Evolutionary conservation across 2,329 filamentous ascomycete species (phyloP), one percentile per base, ranked within the genome.

Genomic region (Penicillium crustosum): DNA sequence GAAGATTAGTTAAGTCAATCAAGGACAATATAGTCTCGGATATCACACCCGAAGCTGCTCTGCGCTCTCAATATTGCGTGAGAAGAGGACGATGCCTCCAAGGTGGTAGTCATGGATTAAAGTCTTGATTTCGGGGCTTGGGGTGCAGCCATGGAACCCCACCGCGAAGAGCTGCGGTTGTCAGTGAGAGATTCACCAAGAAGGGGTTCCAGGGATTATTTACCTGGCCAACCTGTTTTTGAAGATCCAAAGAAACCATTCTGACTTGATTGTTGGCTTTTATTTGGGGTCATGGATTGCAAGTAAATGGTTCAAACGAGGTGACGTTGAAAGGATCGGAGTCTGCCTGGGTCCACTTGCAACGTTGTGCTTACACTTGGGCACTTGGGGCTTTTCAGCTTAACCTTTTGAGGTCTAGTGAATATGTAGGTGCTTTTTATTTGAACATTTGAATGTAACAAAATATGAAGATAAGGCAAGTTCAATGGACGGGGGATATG

Each of bases 21-120:
- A 35, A 35, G 15, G 13, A 51, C 6, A 7, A 21, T 13, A 19
- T 6, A 23, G 5, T 6, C 25, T 8, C 3, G 2, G 19, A 38
- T 23, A n/a, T 27, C 43, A 48, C 55, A 74, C 70, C 57, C 72
- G 67, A n/a, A 79, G 69, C 58, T 80, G 77, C 4, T 62, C 59
- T 3, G 71, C 73, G 65, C 66, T 71, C 21, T 67, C 60, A n/a
- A 79, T 67, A 61, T 80, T 79, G 17, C 77, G 68, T 17, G 73
- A 70, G 55, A 79, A 79, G 1, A 79, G 67, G 21, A 80, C 71
- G 47, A 79, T 67, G 1, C 73, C 70, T 19, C 77, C 78, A 31
- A 80, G 59, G 36, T 75, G 74, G 59, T 77, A 73, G 4, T 72
- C 73, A 19, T 66, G 71, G 49, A 79, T 79, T 48, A 79, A 62